Percentiles rank a stretch among this genome's conserved stretches.
Conservation (phyloP, 148 eudicot species). For the Cornus controversa region DNA sequence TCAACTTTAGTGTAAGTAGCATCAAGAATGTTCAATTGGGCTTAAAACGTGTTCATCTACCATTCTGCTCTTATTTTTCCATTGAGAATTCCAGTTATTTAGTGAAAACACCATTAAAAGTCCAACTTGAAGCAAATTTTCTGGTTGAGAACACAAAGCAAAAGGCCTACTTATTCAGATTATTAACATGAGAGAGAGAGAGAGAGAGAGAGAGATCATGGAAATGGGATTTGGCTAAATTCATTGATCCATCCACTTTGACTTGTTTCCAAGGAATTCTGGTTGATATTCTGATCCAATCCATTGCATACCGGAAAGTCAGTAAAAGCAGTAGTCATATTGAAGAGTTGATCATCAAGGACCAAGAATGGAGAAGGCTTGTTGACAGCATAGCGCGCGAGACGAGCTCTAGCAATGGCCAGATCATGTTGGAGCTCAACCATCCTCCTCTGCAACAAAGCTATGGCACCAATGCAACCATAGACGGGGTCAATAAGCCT, state of each 20-base stretch:
- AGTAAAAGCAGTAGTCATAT: background rate
- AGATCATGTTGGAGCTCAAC: slow-evolving; percentile 64
- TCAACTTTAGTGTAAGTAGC: background rate
- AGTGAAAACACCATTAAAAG: background rate
- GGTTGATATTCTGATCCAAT: slow-evolving; percentile 5
- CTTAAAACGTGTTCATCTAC: background rate
- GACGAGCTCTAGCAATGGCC: slow-evolving; percentile 46
- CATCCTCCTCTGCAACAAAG: slow-evolving; percentile 55
- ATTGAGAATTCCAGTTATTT: background rate
- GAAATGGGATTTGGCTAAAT: slow-evolving; percentile 20
- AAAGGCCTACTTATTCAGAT: background rate
- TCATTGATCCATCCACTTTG: slow-evolving; percentile 23
- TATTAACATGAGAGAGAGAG: background rate
- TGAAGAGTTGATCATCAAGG: background rate
- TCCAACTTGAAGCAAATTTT: background rate
- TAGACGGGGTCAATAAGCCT: slow-evolving; percentile 78
- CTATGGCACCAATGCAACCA: slow-evolving; percentile 82
- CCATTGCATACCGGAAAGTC: slow-evolving; percentile 5
- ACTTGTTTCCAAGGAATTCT: slow-evolving; percentile 5
- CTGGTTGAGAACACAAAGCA: background rate
- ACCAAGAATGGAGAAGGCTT: background rate
- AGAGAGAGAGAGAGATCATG: background rate
- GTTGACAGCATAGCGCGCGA: slow-evolving; percentile 36
- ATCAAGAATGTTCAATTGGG: background rate
- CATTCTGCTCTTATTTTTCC: too few species aligned